These are phyloP conservation scores for Colletotrichum musicola DNA, from an alignment of 2,329 filamentous ascomycete genomes.

Conservation along the genomic window DNA sequence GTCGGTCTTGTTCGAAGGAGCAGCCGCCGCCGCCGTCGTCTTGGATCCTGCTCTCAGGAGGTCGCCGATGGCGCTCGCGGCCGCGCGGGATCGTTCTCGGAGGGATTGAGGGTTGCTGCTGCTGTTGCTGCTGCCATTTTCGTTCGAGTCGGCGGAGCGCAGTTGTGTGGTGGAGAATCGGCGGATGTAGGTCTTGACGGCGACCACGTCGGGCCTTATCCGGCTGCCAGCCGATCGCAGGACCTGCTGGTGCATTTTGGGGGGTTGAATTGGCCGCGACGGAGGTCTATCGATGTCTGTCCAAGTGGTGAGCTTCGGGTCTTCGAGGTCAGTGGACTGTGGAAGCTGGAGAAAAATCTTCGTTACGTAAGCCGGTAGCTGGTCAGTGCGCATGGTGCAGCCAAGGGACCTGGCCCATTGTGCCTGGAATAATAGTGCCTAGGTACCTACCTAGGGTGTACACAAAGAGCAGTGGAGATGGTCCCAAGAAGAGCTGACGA, in stretches of 20 bases:
- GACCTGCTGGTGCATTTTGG: constrained; percentile 53
- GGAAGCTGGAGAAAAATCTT: constrained; percentile 31
- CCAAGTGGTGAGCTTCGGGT: constrained; percentile 5
- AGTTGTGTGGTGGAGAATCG: constrained; percentile 55
- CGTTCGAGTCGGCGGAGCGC: constrained; percentile 46
- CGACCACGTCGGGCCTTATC: constrained; percentile 48
- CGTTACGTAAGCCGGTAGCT: constrained; percentile 30
- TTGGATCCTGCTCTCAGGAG: constrained; percentile 42
- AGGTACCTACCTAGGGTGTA: no score
- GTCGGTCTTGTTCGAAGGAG: constrained; percentile 27
- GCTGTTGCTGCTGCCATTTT: constrained; percentile 15
- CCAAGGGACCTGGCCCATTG: no score
- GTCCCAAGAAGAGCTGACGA: no score
- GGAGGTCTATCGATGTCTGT: constrained; percentile 6
- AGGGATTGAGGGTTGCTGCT: constrained; percentile 32
- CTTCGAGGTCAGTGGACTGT: not conserved
- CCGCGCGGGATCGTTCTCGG: constrained; percentile 49
- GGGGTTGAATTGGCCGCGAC: not conserved
- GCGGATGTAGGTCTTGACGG: constrained; percentile 50
- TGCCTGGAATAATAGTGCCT: no score
- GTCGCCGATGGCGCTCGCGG: constrained; percentile 50
- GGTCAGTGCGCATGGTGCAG: not conserved
- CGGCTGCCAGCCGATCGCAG: constrained; percentile 54
- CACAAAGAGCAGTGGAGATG: no score
- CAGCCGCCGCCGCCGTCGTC: not conserved